Evolutionary conservation across 2,329 filamentous ascomycete species (phyloP).

Genomic region (Xylaria multiplex): DNA sequence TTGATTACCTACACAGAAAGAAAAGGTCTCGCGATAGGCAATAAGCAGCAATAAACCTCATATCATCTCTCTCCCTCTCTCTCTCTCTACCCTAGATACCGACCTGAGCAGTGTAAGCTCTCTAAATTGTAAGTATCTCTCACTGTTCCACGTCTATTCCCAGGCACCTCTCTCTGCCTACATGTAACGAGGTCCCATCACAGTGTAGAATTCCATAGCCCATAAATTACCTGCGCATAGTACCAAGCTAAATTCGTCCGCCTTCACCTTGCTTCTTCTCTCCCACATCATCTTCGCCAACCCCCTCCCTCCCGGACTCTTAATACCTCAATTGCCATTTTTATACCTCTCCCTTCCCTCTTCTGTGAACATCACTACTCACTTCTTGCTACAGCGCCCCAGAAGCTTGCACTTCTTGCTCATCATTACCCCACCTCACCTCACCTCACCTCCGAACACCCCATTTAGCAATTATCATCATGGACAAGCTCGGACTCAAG

Average conservation of each 20-base stretch:
- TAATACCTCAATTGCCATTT: conserved; percentile 34
- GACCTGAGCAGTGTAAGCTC: not conserved
- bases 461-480: conserved; percentile 22
- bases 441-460: conserved; percentile 5
- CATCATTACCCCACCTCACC: conserved; percentile 5
- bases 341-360: not conserved
- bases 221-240: conserved; percentile 19
- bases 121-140: conserved; percentile 9
- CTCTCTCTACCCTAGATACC: not conserved
- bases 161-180: not conserved
- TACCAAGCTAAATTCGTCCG: conserved; percentile 21
- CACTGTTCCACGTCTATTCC: conserved; percentile 4
- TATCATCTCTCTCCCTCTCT: conserved; percentile 1
- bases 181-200: conserved; percentile 2
- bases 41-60: conserved; percentile 10
- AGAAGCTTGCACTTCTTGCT: conserved; percentile 12
- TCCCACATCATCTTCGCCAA: conserved; percentile 18
- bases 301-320: conserved; percentile 22
- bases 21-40: conserved; percentile 22
- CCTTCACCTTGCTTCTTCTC: conserved; percentile 18
- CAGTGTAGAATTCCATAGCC: conserved; percentile 1
- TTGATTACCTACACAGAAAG: not conserved
- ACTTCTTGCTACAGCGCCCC: conserved; percentile 9
- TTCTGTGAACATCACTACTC: conserved; percentile 7
- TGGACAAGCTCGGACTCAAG: conserved; percentile 43